phyloP scores from a whole-genome alignment of 345 rosid species.

The Punica granatum region DNA sequence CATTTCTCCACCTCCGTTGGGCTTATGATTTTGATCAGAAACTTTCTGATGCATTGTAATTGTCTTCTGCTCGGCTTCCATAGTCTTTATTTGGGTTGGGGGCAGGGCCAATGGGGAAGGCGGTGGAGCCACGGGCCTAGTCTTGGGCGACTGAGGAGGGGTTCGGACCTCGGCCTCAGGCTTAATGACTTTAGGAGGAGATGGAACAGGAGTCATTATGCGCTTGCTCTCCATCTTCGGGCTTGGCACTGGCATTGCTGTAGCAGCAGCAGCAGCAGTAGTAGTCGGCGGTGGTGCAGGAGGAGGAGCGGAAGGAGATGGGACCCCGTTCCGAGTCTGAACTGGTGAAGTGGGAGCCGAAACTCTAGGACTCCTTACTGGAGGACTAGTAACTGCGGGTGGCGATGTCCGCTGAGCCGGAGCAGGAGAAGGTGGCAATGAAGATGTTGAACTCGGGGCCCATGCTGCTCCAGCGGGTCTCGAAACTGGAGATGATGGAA shows the following conservation, averaged over 20 bases:
- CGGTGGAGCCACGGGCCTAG: constrained; percentile 34
- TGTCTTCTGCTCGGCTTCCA: constrained; percentile 53
- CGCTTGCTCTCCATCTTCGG: constrained; percentile 10
- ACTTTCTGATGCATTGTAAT: constrained; percentile 38
- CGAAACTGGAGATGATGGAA: constrained; percentile 18
- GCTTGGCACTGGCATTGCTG: constrained; percentile 2
- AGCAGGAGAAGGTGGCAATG: constrained; percentile 18
- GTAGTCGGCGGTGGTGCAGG: neutral
- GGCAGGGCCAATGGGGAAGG: constrained; percentile 79
- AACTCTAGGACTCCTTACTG: neutral
- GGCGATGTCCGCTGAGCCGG: neutral
- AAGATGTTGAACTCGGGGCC: constrained; percentile 26
- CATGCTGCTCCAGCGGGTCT: constrained; percentile 16
- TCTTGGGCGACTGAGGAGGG: constrained; percentile 36
- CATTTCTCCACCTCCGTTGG: neutral
- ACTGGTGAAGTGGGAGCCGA: neutral
- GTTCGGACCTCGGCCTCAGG: constrained; percentile 16
- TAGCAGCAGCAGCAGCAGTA: neutral
- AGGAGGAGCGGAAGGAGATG: constrained; percentile 1
- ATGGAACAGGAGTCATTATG: neutral
- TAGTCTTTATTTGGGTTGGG: constrained; percentile 43
- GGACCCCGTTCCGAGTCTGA: neutral
- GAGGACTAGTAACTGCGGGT: neutral
- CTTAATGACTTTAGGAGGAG: constrained; percentile 13
- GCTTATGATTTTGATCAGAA: constrained; percentile 7